phyloP scores from a whole-genome alignment of 1,284 basidiomycete genomes.

The Hemileia vastatrix region DNA sequence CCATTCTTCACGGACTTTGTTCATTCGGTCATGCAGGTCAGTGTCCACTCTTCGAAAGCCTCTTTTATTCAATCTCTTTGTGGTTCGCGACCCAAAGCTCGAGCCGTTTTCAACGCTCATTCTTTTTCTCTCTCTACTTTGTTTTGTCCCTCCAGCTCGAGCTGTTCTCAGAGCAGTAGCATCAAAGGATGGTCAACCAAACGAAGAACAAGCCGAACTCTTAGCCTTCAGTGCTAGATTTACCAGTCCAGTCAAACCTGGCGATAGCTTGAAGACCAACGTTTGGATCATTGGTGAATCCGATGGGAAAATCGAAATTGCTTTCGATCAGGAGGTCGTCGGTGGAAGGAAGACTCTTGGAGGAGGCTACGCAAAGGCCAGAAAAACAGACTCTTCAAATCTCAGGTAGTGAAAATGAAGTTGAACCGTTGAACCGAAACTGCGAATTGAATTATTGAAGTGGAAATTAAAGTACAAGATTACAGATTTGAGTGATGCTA shows the following conservation, averaged over 20 bases:
- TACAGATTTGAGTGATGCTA: too few relatives aligned
- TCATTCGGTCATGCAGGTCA: constrained; percentile 27
- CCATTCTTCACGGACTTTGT: constrained; percentile 65
- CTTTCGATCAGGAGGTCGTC: constrained; percentile 34
- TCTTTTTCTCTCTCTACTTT: too few relatives aligned
- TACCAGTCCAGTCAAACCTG: constrained; percentile 67
- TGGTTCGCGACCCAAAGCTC: constrained; percentile 56
- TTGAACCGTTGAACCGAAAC: not conserved
- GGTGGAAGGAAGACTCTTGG: constrained; percentile 35
- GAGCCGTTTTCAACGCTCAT: constrained; percentile 57
- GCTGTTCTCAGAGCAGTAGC: too few relatives aligned
- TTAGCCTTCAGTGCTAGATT: constrained; percentile 62
- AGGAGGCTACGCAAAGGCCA: constrained; percentile 30
- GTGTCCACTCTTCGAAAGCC: too few relatives aligned
- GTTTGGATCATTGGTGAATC: constrained; percentile 34
- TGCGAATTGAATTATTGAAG: not conserved
- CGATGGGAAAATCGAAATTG: constrained; percentile 29
- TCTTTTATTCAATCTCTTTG: not conserved
- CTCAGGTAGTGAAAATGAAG: too few relatives aligned
- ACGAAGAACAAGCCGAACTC: constrained; percentile 54
- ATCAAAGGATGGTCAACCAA: constrained; percentile 58
- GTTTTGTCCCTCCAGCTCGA: too few relatives aligned
- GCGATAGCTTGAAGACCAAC: too few relatives aligned
- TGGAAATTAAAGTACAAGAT: too few relatives aligned
- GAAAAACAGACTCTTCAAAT: not conserved